phyloP scores from a whole-genome alignment of 495 filamentous ascomycete genomes.

The Neurospora hispaniola region DNA sequence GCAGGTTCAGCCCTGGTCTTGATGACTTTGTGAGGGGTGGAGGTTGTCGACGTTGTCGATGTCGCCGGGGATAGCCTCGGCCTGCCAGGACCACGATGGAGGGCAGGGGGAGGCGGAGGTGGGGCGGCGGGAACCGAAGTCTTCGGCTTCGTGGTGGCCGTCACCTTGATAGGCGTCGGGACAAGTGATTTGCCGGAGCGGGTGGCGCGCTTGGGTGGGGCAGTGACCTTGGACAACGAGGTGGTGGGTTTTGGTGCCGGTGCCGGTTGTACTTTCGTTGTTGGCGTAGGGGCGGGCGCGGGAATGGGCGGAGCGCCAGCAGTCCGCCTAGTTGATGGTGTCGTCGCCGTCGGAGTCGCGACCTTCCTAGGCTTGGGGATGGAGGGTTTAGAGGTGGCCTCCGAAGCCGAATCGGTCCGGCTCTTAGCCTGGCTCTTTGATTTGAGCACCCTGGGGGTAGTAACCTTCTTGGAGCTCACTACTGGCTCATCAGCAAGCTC shows the following conservation, averaged over 20 bases:
- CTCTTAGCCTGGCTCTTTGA: neutral
- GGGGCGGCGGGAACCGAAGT: neutral
- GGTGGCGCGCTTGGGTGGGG: neutral
- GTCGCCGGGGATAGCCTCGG: neutral
- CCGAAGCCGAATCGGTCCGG: neutral
- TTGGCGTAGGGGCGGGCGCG: neutral
- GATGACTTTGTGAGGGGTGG: neutral
- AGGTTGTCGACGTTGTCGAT: neutral
- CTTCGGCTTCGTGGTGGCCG: neutral
- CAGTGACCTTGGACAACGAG: neutral
- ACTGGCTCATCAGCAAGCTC: conserved; percentile 2
- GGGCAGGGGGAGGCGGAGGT: neutral
- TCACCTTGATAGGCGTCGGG: neutral
- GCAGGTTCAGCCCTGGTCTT: neutral
- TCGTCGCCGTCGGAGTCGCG: neutral
- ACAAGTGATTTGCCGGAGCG: neutral
- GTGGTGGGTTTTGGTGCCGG: neutral
- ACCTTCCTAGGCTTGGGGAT: neutral
- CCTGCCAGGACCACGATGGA: neutral
- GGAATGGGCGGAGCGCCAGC: neutral
- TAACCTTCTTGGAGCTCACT: neutral
- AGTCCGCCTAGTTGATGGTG: neutral
- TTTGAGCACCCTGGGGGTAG: neutral
- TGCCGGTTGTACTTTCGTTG: neutral
- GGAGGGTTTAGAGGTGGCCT: neutral